A percentile compares a stretch with the other conserved stretches of the same genome.
phyloP scores from a whole-genome alignment of 176 grass and related monocot genomes.

The Oryza meridionalis region DNA sequence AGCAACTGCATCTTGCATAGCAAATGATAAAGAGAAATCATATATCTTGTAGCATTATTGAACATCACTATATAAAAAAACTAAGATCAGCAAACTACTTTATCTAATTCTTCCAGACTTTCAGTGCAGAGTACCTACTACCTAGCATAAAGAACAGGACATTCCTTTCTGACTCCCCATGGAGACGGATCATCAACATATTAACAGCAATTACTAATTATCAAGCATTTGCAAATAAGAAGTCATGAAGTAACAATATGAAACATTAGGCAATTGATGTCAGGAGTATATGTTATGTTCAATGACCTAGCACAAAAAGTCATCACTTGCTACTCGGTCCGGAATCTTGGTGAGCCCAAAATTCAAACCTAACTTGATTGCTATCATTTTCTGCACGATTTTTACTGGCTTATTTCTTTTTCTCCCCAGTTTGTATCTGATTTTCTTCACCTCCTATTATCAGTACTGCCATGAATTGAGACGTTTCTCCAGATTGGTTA shows the following conservation, averaged over 20 bases:
- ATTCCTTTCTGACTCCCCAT: neutral
- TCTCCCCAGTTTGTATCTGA: neutral
- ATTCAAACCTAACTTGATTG: neutral
- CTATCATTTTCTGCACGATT: neutral
- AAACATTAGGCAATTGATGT: neutral
- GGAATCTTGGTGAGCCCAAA: neutral
- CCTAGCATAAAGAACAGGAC: slow-evolving; percentile 1
- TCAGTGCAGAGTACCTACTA: neutral
- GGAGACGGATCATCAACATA: neutral
- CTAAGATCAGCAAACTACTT: neutral
- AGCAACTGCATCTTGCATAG: slow-evolving; percentile 33
- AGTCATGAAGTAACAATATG: neutral
- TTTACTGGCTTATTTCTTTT: neutral
- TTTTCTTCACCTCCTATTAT: neutral
- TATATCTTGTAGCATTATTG: slow-evolving; percentile 8
- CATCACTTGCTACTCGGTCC: neutral
- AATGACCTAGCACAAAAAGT: neutral
- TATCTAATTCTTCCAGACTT: neutral
- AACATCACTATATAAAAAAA: neutral
- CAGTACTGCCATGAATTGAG: neutral
- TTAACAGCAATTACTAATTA: neutral
- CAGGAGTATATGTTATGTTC: neutral
- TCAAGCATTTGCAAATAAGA: neutral
- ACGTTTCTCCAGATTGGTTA: neutral
- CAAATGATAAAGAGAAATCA: slow-evolving; percentile 8